Percentiles rank a stretch among this genome's conserved stretches.
These are phyloP conservation scores for Cladosporium oxysporum DNA, from an alignment of 2,329 filamentous ascomycete genomes.

Conservation along the genomic window DNA sequence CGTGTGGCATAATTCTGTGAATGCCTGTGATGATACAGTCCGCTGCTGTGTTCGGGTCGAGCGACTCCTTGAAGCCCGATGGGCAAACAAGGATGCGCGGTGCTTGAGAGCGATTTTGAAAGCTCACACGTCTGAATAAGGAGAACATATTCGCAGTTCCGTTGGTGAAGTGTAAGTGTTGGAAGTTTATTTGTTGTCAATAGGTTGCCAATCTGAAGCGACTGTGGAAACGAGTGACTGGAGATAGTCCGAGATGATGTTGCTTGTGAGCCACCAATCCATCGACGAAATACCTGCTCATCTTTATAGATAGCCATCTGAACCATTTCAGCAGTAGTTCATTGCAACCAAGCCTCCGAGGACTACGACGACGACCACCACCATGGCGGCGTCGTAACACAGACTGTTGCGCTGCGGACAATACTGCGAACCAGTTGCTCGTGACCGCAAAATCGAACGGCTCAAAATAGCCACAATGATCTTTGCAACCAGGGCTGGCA, in stretches of 20 bases:
- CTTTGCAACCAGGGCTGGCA: neutral
- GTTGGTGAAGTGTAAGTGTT: neutral
- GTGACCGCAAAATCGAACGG: neutral
- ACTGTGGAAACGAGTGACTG: conserved; percentile 6
- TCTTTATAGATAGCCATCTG: neutral
- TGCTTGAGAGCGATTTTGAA: conserved; percentile 27
- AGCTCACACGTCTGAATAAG: conserved; percentile 12
- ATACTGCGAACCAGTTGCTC: neutral
- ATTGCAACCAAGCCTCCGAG: neutral
- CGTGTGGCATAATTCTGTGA: conserved; percentile 46
- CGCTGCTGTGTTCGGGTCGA: conserved; percentile 52
- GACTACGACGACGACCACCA: neutral
- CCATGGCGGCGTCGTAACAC: neutral
- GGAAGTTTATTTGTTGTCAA: neutral
- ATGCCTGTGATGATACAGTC: conserved; percentile 55
- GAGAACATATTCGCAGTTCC: conserved; percentile 5
- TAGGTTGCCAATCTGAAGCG: neutral
- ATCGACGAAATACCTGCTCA: neutral
- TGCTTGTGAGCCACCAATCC: neutral
- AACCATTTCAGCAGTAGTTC: neutral
- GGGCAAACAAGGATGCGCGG: conserved; percentile 52
- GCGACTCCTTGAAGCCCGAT: conserved; percentile 57
- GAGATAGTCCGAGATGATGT: neutral
- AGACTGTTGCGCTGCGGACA: neutral
- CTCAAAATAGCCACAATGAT: neutral